Conservation (phyloP, 1,284 basidiomycete genomes). For the Gomphus sp. region DNA sequence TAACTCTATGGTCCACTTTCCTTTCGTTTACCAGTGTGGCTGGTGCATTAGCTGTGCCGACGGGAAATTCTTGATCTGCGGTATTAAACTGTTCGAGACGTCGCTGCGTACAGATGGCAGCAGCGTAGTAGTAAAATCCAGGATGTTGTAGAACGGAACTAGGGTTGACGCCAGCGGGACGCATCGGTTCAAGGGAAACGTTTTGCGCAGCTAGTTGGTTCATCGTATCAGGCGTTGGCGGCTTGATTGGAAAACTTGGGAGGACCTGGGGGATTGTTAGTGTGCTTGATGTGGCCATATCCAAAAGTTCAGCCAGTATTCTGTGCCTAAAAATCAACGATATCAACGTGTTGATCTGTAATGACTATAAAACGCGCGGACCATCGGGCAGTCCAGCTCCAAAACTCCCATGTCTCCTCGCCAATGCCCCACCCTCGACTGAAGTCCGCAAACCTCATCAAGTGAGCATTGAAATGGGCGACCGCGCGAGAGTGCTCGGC, state of each 20-base stretch:
- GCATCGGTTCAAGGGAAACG: conserved; percentile 22
- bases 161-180: conserved; percentile 45
- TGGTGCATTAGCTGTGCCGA: conserved; percentile 21
- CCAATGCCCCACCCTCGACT: conserved; percentile 94
- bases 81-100: conserved; percentile 59
- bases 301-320: conserved; percentile 80
- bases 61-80: conserved; percentile 37
- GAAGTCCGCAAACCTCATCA: conserved; percentile 80
- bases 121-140: conserved; percentile 85
- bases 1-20: conserved; percentile 77
- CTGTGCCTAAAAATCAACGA: conserved; percentile 46
- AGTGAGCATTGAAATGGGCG: conserved; percentile 74
- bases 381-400: conserved; percentile 95
- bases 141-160: conserved; percentile 76
- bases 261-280: conserved; percentile 55
- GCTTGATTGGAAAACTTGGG: conserved; percentile 23
- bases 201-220: conserved; percentile 21
- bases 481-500: conserved; percentile 72
- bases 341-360: neutral
- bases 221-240: conserved; percentile 20
- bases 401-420: conserved; percentile 94
- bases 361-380: conserved; percentile 28
- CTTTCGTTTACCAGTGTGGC: conserved; percentile 70
- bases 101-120: conserved; percentile 74
- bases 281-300: conserved; percentile 65